These are phyloP conservation scores for Pseudogymnoascus sp. DNA, from an alignment of 2,329 filamentous ascomycete species.

Conservation along the genomic window DNA sequence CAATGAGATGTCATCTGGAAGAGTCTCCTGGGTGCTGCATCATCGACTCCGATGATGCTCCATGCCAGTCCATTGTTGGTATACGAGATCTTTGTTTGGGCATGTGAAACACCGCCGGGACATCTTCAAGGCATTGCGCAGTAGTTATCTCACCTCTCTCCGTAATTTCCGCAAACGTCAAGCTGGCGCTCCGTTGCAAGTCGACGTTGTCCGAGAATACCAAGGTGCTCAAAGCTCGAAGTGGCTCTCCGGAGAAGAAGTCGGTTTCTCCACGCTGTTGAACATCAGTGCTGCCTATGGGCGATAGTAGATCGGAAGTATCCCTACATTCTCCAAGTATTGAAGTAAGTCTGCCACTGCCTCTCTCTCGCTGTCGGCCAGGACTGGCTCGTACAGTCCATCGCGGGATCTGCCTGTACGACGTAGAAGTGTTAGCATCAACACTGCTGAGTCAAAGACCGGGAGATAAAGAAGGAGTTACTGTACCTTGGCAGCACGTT, in stretches of 20 bases:
- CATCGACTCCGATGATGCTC: neutral
- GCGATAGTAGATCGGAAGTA: neutral
- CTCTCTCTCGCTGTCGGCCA: conserved; percentile 93
- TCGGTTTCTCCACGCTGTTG: conserved; percentile 82
- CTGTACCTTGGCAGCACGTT: conserved; percentile 53
- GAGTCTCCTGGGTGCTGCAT: neutral
- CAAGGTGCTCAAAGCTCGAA: conserved; percentile 86
- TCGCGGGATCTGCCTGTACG: conserved; percentile 64
- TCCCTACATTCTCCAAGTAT: conserved; percentile 84
- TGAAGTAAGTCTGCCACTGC: conserved; percentile 91
- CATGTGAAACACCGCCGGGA: neutral
- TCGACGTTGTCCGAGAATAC: conserved; percentile 99
- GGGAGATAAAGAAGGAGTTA: conserved; percentile 10
- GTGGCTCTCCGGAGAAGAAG: conserved; percentile 93
- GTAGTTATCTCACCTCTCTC: conserved; percentile 71
- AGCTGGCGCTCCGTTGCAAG: conserved; percentile 88
- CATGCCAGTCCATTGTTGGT: neutral
- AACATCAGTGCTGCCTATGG: conserved; percentile 16
- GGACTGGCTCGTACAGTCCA: conserved; percentile 74
- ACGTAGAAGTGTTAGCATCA: conserved; percentile 27
- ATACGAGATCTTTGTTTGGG: neutral
- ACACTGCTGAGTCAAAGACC: conserved; percentile 12
- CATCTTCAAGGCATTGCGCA: neutral
- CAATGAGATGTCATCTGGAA: neutral
- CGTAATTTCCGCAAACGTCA: conserved; percentile 98